These are phyloP conservation scores for Penicillium sp. DNA, from an alignment of 2,329 filamentous ascomycete species.

Conservation along the genomic window DNA sequence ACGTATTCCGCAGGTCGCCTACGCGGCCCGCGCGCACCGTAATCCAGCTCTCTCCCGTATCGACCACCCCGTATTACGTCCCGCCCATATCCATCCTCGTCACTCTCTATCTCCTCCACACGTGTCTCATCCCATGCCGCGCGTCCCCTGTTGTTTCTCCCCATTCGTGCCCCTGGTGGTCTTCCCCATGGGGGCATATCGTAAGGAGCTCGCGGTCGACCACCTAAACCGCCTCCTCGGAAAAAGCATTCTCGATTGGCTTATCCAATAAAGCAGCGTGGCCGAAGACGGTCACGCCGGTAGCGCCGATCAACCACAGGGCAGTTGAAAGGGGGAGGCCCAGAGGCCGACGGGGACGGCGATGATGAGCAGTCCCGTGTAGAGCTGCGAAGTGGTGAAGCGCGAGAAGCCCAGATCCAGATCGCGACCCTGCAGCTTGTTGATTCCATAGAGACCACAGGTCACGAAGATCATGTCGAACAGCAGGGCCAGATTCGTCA, in stretches of 20 bases:
- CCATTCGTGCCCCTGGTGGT: constrained; percentile 82
- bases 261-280: constrained; percentile 96
- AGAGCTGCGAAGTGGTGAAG: constrained; percentile 87
- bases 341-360: constrained; percentile 80
- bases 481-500: constrained; percentile 80
- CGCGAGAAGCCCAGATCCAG: constrained; percentile 78
- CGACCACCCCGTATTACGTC: constrained; percentile 25
- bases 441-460: constrained; percentile 84
- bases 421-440: constrained; percentile 83
- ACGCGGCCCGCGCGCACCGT: constrained; percentile 36
- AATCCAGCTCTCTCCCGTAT: constrained; percentile 34
- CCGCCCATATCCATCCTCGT: constrained; percentile 40
- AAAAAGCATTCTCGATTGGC: constrained; percentile 99
- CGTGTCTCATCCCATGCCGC: constrained; percentile 51
- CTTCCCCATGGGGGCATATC: constrained; percentile 96
- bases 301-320: constrained; percentile 94
- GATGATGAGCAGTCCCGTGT: constrained; percentile 79
- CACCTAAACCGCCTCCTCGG: constrained; percentile 99
- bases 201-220: constrained; percentile 98
- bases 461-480: constrained; percentile 90
- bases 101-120: constrained; percentile 41
- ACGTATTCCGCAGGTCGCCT: constrained; percentile 37
- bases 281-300: constrained; percentile 87
- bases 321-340: constrained; percentile 80
- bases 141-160: constrained; percentile 58